A percentile compares a stretch with the other conserved stretches of the same genome.
Conservation (phyloP, 2,329 filamentous ascomycete genomes). For the Beauveria varroae region DNA sequence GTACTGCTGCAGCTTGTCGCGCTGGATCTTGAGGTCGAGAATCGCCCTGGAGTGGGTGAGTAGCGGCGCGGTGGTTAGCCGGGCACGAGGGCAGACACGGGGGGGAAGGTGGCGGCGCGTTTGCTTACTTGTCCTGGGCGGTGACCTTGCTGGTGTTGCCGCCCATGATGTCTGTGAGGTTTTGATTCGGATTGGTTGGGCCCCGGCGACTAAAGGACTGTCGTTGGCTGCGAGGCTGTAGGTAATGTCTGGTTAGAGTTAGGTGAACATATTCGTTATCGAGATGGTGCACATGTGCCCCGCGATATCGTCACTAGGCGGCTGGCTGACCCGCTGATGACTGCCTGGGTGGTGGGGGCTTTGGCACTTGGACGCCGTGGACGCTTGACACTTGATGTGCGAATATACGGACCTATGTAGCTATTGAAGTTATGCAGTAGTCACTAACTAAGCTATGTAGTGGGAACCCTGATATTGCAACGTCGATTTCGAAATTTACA, state of each 20-base stretch:
- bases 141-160: constrained; percentile 51
- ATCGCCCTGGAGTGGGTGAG: constrained; percentile 61
- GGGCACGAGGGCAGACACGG: constrained; percentile 12
- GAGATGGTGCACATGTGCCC: neutral
- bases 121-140: constrained; percentile 73
- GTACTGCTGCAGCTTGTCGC: constrained; percentile 95
- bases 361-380: no score
- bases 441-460: no score
- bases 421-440: no score
- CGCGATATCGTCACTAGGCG: constrained; percentile 6
- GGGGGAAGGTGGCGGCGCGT: neutral
- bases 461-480: no score
- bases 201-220: neutral
- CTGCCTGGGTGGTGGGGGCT: no score
- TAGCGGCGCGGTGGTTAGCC: neutral
- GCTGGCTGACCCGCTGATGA: no score
- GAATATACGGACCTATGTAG: no score
- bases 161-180: constrained; percentile 35
- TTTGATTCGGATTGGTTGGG: neutral
- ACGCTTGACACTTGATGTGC: no score
- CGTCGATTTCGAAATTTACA: no score
- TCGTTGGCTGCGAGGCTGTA: neutral
- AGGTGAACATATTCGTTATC: neutral
- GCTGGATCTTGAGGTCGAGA: constrained; percentile 94
- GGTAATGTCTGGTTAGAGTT: neutral